Percentiles rank a stretch among this genome's conserved stretches.
These are phyloP conservation scores for Perkinsus chesapeaki DNA, from an alignment of 169 alveolate species.

Conservation along the genomic window DNA sequence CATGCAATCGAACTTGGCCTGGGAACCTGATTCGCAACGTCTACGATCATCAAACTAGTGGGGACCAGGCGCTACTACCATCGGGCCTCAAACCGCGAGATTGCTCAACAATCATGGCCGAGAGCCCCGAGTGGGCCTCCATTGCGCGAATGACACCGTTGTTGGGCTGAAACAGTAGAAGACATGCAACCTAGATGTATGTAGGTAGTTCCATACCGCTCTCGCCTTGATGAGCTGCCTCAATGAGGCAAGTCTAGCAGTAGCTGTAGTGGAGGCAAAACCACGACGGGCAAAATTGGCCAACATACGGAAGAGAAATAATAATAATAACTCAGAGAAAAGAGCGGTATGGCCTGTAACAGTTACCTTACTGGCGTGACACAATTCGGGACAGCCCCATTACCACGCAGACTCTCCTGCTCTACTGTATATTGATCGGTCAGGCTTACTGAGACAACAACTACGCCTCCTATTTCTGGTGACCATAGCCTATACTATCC, in stretches of 20 bases:
- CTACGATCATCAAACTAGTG: background rate
- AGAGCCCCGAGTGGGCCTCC: conserved; percentile 59
- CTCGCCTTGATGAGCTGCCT: background rate
- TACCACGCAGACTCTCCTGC: too few relatives aligned
- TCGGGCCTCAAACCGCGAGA: conserved; percentile 48
- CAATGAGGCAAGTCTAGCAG: background rate
- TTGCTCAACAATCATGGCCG: conserved; percentile 50
- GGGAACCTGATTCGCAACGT: background rate
- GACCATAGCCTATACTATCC: too few relatives aligned
- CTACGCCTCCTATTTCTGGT: too few relatives aligned
- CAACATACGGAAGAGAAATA: background rate
- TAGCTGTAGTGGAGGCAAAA: background rate
- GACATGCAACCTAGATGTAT: background rate
- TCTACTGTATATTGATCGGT: too few relatives aligned
- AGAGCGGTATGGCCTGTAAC: background rate
- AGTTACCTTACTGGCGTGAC: too few relatives aligned
- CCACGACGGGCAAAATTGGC: background rate
- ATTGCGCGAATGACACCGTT: conserved; percentile 22
- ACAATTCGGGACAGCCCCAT: too few relatives aligned
- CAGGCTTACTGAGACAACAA: too few relatives aligned
- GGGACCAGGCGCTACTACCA: conserved; percentile 21
- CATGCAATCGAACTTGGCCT: background rate
- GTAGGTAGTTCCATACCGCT: background rate
- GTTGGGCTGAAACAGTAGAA: background rate
- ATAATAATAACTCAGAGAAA: background rate